Evolutionary conservation across 2,329 filamentous ascomycete genomes (phyloP), one percentile per base, ranked within the genome.

Genomic region (Fusarium pseudocircinatum): DNA sequence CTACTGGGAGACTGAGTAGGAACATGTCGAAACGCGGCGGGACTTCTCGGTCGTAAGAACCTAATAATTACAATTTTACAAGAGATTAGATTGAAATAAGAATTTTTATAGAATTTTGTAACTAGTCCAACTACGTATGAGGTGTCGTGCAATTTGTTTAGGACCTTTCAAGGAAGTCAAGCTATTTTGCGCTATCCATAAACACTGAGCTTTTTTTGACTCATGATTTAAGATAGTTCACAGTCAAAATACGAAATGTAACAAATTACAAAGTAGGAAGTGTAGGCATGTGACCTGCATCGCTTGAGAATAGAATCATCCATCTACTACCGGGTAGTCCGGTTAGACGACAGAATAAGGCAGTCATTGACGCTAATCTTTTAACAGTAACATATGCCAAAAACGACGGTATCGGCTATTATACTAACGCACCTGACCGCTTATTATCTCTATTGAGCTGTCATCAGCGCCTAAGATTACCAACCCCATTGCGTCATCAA

Each of bases 321-420:
- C 0, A 15, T 14, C 0, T 1, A 6, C 18, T 52, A 6, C 16
- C 30, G 49, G 49, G 16, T 52, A 52, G 30, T 5, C 2, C 8
- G 11, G 0, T 0, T 0, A 4, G 3, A 0, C 0, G 49, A 37
- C 3, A 37, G 13, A 53, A 28, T 22, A 28, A 53, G 18, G 8
- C 9, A 14, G 16, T 36, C 4, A 20, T 1, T 6, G 1, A 6
- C 6, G 3, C n/a, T 26, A 6, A 6, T 0, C 0, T 1, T 7
- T 15, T 53, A 18, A 37, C 32, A 9, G 4, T 0, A 13, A 18
- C 0, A 5, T 9, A 4, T 4, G 8, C 2, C 0, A 2, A 20
- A 7, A 36, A 0, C 2, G 49, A 18, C 4, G 0, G 1, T 0
- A 4, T 3, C 4, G 3, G 7, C 0, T 26, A 12, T 1, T 2